Conservation (phyloP, 177 flowering plant genomes). For the Telopea speciosissima region DNA sequence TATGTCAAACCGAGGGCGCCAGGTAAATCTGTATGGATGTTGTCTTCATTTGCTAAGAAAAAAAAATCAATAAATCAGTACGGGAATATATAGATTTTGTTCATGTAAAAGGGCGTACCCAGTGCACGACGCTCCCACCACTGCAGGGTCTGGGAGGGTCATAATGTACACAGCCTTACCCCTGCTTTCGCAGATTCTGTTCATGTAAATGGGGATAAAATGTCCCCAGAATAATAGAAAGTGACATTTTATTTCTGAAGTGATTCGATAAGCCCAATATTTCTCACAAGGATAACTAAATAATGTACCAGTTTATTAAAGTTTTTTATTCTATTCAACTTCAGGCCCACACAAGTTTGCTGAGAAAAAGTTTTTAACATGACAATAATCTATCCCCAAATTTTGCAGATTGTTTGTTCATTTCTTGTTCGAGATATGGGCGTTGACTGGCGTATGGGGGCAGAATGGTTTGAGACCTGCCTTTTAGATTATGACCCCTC, state of each 20-base stretch:
- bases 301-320: not conserved
- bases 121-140: no score
- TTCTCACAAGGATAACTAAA: not conserved
- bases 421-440: constrained; percentile 99
- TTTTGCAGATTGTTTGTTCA: constrained; percentile 83
- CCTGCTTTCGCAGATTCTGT: no score
- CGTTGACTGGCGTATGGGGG: constrained; percentile 97
- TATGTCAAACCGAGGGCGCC: constrained; percentile 98
- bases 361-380: not conserved
- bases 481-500: constrained; percentile 96
- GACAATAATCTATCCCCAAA: not conserved
- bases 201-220: no score
- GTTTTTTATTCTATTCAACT: not conserved
- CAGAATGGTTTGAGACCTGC: constrained; percentile 97
- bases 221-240: not conserved
- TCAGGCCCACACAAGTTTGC: not conserved
- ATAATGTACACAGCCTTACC: no score
- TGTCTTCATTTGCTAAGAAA: not conserved
- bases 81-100: not conserved
- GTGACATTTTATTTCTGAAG: not conserved
- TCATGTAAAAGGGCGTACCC: no score
- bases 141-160: no score
- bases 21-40: constrained; percentile 40
- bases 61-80: not conserved
- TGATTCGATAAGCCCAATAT: not conserved